Base-by-base conservation (phyloP, 306 rosid genomes). In the Acacia confusa region DNA sequence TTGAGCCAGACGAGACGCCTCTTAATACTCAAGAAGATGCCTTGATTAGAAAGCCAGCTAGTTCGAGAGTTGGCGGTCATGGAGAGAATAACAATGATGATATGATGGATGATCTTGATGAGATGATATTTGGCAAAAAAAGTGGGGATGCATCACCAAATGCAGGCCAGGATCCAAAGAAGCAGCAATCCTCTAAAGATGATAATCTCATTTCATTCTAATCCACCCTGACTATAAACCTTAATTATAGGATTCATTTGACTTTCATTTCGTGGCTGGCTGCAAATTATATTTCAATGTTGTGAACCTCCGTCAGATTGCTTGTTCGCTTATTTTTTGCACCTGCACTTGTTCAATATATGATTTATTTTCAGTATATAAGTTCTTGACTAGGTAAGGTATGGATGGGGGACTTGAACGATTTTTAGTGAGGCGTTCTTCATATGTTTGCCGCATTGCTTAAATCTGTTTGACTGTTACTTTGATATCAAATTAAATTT, bases 31-130 rank as follows among this genome's bases (percentile, higher is more conserved):
- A 85, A 78, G 97, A 88, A 76, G 97, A 96, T 40, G 77, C 97
- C 68, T 79, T 96, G 86, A 71, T 93, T 74, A 87, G 98, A 86
- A 93, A 92, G 72, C 92, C 97, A 0, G 86, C 97, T 34, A 87
- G 86, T 68, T 91, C 97, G 30, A 90, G 92, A 74, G 86, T 78
- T 9, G 85, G 77, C 16, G 45, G 58, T 82, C 72, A 77, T 57
- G 61, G 94, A 45, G 99, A 97, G 64, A 87, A 43, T 43, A 2
- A 78, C 86, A 86, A 85, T 0, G 99, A 93, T 22, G 99, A 96
- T 27, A 94, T 96, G 99, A 89, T 96, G 94, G 99, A 96, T 82
- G 98, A 96, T 90, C 97, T 96, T 2, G 99, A 96, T 74, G 98
- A 96, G 83, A 96, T 96, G 99, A 96, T 96, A 80, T 96, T 96